A percentile compares a stretch with the other conserved stretches of the same genome.
Conservation (phyloP, 2,329 filamentous ascomycete species). For the Fusarium newnesense region DNA sequence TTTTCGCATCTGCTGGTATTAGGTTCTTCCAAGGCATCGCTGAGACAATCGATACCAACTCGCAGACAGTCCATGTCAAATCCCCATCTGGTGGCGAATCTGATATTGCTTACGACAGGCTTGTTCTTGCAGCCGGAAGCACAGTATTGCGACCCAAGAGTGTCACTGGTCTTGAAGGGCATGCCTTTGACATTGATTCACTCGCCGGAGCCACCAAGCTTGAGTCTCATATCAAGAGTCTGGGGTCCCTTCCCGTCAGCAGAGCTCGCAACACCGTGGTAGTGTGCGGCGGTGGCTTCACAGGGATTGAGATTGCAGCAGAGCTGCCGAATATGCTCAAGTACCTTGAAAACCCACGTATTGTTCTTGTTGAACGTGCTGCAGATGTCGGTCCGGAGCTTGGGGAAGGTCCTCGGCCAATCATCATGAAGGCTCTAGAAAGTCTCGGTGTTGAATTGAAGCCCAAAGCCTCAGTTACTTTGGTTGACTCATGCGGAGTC, state of each 20-base stretch:
- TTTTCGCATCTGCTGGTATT: conserved; percentile 44
- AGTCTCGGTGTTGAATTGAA: conserved; percentile 45
- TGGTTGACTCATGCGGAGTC: conserved; percentile 42
- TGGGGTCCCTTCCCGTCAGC: conserved; percentile 33
- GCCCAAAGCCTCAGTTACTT: conserved; percentile 42
- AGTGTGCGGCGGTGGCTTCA: conserved; percentile 50
- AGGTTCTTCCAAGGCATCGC: conserved; percentile 41
- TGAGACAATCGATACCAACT: conserved; percentile 26
- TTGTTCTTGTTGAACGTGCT: conserved; percentile 47
- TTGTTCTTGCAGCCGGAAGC: conserved; percentile 53
- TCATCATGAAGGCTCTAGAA: conserved; percentile 46
- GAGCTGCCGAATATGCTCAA: conserved; percentile 47
- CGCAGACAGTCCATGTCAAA: conserved; percentile 27
- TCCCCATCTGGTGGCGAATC: conserved; percentile 1
- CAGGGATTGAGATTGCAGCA: conserved; percentile 47
- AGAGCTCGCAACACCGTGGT: conserved; percentile 49
- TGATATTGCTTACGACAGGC: conserved; percentile 42
- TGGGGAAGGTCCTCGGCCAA: conserved; percentile 47
- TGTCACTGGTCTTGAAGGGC: conserved; percentile 43
- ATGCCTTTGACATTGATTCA: conserved; percentile 51
- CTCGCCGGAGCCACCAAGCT: conserved; percentile 42
- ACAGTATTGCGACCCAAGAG: conserved; percentile 41
- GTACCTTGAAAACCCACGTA: background rate
- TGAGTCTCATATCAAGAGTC: conserved; percentile 43
- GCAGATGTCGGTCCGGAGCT: conserved; percentile 47